phyloP scores from a whole-genome alignment of 192 early-diverging fungal species.

The Globomyces pollinis-pini region DNA sequence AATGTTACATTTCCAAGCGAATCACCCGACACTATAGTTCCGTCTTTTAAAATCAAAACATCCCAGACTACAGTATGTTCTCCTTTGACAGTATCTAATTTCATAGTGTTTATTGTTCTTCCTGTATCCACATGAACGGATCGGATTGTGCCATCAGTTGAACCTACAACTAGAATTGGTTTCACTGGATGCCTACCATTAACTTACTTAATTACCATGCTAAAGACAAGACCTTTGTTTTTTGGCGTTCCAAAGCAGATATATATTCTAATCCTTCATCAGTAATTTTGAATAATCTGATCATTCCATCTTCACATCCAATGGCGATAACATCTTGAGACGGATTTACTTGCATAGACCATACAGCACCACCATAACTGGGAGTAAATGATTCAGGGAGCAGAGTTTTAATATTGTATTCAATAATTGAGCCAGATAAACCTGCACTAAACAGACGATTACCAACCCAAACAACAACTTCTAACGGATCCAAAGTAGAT shows the following conservation, averaged over 20 bases:
- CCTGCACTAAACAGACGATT: constrained; percentile 80
- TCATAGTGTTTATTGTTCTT: constrained; percentile 56
- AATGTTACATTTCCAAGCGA: constrained; percentile 85
- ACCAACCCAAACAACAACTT: constrained; percentile 76
- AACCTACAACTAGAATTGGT: constrained; percentile 67
- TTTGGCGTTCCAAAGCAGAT: constrained; percentile 60
- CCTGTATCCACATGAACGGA: constrained; percentile 25
- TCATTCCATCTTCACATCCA: constrained; percentile 88
- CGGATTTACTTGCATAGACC: constrained; percentile 79
- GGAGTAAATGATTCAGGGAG: constrained; percentile 51
- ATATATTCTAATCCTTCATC: constrained; percentile 60
- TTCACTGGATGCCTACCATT: constrained; percentile 61
- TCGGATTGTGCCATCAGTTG: constrained; percentile 71
- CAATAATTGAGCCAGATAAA: constrained; percentile 73
- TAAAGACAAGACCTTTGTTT: constrained; percentile 70
- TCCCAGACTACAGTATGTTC: constrained; percentile 79
- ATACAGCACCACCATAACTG: constrained; percentile 84
- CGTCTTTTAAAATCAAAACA: constrained; percentile 55
- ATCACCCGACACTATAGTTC: constrained; percentile 82
- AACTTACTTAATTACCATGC: too few relatives aligned
- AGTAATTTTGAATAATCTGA: constrained; percentile 79
- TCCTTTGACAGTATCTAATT: constrained; percentile 49
- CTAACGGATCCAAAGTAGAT: constrained; percentile 66
- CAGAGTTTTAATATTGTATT: constrained; percentile 69
- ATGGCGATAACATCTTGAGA: constrained; percentile 67